A percentile compares a stretch with the other conserved stretches of the same genome.
These are phyloP conservation scores for Aspergillus nidulans DNA, from an alignment of 495 filamentous ascomycete species.

Conservation along the genomic window DNA sequence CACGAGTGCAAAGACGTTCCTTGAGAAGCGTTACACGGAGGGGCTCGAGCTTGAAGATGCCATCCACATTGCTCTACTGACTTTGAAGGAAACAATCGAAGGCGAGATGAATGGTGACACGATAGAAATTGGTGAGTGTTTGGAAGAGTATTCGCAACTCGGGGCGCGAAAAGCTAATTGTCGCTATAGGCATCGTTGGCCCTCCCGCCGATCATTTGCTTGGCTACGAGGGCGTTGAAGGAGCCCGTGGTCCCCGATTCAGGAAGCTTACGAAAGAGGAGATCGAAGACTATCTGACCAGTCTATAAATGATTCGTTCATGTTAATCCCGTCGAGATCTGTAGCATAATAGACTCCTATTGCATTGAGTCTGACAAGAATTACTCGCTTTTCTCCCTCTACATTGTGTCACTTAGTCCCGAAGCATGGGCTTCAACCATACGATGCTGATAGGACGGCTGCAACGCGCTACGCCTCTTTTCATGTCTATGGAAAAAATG, in stretches of 20 bases:
- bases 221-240: constrained; percentile 88
- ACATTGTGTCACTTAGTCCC: not conserved
- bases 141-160: not conserved
- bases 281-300: constrained; percentile 98
- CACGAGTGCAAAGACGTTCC: constrained; percentile 95
- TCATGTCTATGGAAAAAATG: not conserved
- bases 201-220: constrained; percentile 89
- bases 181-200: constrained; percentile 75
- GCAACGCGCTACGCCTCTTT: not conserved
- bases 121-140: constrained; percentile 84
- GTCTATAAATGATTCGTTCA: constrained; percentile 55
- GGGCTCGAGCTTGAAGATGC: constrained; percentile 97
- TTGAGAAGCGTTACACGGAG: constrained; percentile 98
- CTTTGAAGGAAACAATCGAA: constrained; percentile 98
- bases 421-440: not conserved
- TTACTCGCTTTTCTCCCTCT: not conserved
- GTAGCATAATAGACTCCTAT: constrained; percentile 25
- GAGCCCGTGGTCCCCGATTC: constrained; percentile 86
- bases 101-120: constrained; percentile 99
- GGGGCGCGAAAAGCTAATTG: constrained; percentile 20
- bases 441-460: not conserved
- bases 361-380: constrained; percentile 20
- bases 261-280: constrained; percentile 94
- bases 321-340: constrained; percentile 14
- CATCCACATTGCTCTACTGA: constrained; percentile 95